Evolutionary conservation across 495 filamentous ascomycete genomes (phyloP).

Genomic region (Penicillium ucsense): DNA sequence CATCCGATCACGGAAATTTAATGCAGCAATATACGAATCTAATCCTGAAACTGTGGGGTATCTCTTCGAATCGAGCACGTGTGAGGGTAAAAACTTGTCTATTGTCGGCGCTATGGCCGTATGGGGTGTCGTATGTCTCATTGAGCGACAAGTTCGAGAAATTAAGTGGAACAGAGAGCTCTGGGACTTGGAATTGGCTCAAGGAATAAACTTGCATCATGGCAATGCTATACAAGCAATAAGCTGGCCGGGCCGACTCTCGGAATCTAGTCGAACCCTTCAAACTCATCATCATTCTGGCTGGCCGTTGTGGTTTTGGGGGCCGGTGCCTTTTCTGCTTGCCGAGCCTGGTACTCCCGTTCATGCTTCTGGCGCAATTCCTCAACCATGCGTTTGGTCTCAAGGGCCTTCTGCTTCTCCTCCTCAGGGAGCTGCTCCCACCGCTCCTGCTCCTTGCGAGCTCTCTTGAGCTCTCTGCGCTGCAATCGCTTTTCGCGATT

Average conservation of each 20-base stretch:
- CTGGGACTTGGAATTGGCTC: too few species aligned
- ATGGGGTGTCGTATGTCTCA: too few species aligned
- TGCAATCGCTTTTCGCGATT: constrained; percentile 52
- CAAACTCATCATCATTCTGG: constrained; percentile 27
- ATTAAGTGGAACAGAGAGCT: too few species aligned
- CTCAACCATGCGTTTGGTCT: constrained; percentile 66
- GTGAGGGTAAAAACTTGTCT: too few species aligned
- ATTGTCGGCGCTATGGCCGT: too few species aligned
- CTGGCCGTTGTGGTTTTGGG: not conserved
- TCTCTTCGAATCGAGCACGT: too few species aligned
- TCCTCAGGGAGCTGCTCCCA: constrained; percentile 61
- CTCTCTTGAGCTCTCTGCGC: constrained; percentile 65
- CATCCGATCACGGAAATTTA: too few species aligned
- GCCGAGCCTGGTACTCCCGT: constrained; percentile 16
- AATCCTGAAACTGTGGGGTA: too few species aligned
- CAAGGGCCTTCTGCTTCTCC: constrained; percentile 57
- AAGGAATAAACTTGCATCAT: too few species aligned
- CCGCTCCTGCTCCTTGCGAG: constrained; percentile 59
- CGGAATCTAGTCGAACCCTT: constrained; percentile 31
- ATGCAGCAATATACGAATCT: too few species aligned
- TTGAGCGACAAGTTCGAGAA: too few species aligned
- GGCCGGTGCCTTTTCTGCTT: constrained; percentile 10
- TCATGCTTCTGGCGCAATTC: constrained; percentile 54
- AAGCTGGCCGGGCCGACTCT: not conserved
- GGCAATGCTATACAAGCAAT: too few species aligned